Percentiles rank a stretch among this genome's conserved stretches.
phyloP scores from a whole-genome alignment of 306 rosid species.

The Inga laurina region DNA sequence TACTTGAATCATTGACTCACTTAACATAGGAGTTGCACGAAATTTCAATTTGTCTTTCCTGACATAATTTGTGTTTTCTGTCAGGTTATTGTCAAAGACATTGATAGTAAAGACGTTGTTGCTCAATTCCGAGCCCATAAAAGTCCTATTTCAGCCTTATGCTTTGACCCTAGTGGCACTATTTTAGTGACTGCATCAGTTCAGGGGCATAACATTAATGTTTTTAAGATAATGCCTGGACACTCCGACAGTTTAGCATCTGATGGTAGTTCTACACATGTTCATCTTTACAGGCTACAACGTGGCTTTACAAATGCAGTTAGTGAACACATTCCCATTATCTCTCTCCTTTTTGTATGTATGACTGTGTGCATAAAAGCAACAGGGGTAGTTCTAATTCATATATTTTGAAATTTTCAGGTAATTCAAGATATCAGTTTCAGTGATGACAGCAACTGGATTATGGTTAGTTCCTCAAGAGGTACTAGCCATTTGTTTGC shows the following conservation, averaged over 20 bases:
- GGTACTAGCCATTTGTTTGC: slow-evolving; percentile 88
- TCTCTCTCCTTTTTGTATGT: slow-evolving; percentile 1
- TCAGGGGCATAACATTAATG: slow-evolving; percentile 83
- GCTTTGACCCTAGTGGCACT: slow-evolving; percentile 83
- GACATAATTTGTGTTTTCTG: slow-evolving; percentile 29
- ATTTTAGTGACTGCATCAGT: slow-evolving; percentile 80
- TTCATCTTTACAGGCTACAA: slow-evolving; percentile 81
- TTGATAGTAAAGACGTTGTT: slow-evolving; percentile 58
- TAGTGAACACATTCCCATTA: slow-evolving; percentile 28
- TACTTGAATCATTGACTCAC: not conserved
- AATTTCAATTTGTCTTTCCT: not conserved
- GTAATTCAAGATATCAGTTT: slow-evolving; percentile 85
- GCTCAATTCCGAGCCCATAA: slow-evolving; percentile 79
- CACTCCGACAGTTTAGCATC: slow-evolving; percentile 39
- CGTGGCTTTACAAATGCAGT: slow-evolving; percentile 90
- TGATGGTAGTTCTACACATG: slow-evolving; percentile 44
- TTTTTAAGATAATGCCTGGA: slow-evolving; percentile 70
- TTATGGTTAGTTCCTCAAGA: slow-evolving; percentile 85
- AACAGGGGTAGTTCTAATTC: not conserved
- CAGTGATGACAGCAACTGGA: slow-evolving; percentile 83
- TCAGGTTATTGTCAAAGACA: slow-evolving; percentile 80
- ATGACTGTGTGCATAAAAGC: not conserved
- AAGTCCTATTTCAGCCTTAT: slow-evolving; percentile 80
- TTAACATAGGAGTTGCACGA: not conserved
- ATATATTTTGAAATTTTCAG: slow-evolving; percentile 40